Base-by-base conservation (phyloP, 805 yeast species). In the Lipomyces mesembrius region DNA sequence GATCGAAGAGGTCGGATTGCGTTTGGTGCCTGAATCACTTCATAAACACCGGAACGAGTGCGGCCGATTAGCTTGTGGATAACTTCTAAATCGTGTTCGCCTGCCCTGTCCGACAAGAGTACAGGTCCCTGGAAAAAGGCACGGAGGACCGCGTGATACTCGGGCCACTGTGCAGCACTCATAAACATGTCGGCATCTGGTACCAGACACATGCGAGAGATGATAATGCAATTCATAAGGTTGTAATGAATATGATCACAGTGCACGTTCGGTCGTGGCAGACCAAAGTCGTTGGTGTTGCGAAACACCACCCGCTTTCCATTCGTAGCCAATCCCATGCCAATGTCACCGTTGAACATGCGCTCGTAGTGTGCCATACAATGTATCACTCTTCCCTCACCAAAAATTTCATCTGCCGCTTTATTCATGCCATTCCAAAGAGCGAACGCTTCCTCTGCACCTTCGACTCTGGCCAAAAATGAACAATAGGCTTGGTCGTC, bases 311-410 rank as follows among this genome's bases (percentile, higher is more conserved):
- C 59, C n/a, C 22, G 17, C 25, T 25, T 39, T 11, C 61, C 61
- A 9, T 46, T 34, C 17, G 59, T 56, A 6, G 59, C 59, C 39
- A 37, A 29, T 2, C 59, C 59, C 39, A 56, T 34, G 53, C 59
- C 59, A 29, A 56, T 56, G 29, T 56, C 59, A 29, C 59, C 59
- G 27, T 37, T 56, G 29, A 59, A 59, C 25, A 29, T 20, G 54
- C 61, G 61, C 34, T 59, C 61, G 37, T 59, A 39, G 59, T 59
- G 61, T 17, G 61, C 61, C 61, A 59, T 59, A 20, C 61, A 59
- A 49, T 59, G 61, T 6, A 59, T 59, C 20, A 56, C 52, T 11
- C 49, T 22, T 22, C 49, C 59, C 59, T 34, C 49, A 22, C 59
- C 59, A 56, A 56, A 59, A 4, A 59, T n/a, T 25, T 59, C 59